Evolutionary conservation across 108 stramenopile species (phyloP), one percentile per base, ranked within the genome.

Genomic region (Cyclotella kingstonii): DNA sequence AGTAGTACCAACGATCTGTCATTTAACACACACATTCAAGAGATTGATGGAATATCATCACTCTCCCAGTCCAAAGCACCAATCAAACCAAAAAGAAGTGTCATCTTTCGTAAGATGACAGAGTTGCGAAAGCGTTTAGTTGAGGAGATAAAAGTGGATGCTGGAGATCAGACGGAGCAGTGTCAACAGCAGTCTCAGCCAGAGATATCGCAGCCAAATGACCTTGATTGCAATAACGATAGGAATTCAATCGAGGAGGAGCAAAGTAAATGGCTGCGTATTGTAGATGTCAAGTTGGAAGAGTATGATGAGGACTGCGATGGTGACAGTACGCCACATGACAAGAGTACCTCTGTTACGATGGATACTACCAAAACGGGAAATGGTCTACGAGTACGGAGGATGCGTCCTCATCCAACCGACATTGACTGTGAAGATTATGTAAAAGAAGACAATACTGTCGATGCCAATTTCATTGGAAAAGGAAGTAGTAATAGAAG

Each of bases 31-130:
- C 4, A 9, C 43, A 45, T 17, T 15, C 5, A 45, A 5, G 18
- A 9, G 8, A 9, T 5, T 2, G 34, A 7, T 0, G 33, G 21
- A 19, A 11, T 36, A 22, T 4, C 21, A 23, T 34, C 15, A 45
- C 30, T 25, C 8, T 26, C 65, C 17, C 21, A 42, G 40, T 39
- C 31, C 23, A 38, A 48, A 22, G 41, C 69, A 5, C 60, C 60
- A 19, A 38, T 41, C 33, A 70, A 70, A 38, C 69, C 69, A 9
- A 70, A 62, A 40, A 45, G 69, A 12, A 54, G 36, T 12, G 69
- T 61, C 8, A 55, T 70, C 1, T 70, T 70, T 70, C 60, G 69
- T 12, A 70, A 70, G 55, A 60, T 70, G 9, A 70, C 69, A 11
- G 69, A 70, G 26, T 49, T 62, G 34, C 43, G 46, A 23, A 55